Evolutionary conservation across 176 grass and related monocot genomes (phyloP).

Genomic region (Carex cristatella): DNA sequence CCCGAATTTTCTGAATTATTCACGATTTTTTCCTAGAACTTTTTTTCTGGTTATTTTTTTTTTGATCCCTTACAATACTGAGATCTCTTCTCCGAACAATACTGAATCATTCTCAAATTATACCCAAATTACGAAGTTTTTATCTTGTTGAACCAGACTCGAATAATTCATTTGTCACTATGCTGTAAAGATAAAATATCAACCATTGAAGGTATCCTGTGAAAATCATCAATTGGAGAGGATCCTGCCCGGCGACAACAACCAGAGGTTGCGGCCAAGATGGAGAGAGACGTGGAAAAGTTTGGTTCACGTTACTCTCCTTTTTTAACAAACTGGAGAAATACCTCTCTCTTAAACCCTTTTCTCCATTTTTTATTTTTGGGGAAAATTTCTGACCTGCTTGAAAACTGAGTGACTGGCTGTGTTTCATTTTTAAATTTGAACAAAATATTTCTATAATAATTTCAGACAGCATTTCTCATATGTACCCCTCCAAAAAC

Average conservation of each 20-base stretch:
- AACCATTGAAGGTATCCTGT: not conserved
- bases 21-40: too few relatives aligned
- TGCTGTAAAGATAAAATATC: too few relatives aligned
- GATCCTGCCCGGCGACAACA: not conserved
- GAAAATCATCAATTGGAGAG: not conserved
- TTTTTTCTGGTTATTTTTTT: too few relatives aligned
- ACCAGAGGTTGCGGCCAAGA: not conserved
- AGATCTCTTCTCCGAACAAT: too few relatives aligned
- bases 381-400: not conserved
- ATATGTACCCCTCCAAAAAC: not conserved
- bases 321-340: not conserved
- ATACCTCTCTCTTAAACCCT: not conserved
- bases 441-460: not conserved
- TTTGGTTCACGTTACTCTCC: not conserved
- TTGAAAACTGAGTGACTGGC: not conserved
- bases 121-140: too few relatives aligned
- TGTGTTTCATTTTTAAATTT: not conserved
- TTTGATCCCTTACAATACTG: too few relatives aligned
- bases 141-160: too few relatives aligned
- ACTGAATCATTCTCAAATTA: too few relatives aligned
- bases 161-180: too few relatives aligned
- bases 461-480: not conserved
- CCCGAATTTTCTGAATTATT: too few relatives aligned
- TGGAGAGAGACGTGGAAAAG: not conserved
- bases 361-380: not conserved